Conservation (phyloP, 2,329 filamentous ascomycete species). For the Cylindrodendrum hubeiense region DNA sequence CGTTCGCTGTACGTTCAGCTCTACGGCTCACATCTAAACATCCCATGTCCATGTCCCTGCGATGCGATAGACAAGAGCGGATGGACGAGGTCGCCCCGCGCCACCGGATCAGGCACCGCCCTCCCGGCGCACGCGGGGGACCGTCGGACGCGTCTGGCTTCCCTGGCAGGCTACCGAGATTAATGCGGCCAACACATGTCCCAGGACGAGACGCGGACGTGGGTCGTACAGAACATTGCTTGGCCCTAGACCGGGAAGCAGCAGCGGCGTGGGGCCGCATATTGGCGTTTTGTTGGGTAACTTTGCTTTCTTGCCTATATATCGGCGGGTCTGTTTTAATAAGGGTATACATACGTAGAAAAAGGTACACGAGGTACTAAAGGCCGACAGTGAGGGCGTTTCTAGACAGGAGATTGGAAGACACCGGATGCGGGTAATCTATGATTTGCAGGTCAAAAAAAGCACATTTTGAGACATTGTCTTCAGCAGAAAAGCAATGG, state of each 20-base stretch:
- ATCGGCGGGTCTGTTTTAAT: not conserved
- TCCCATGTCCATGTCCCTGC: not conserved
- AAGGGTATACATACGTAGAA: not conserved
- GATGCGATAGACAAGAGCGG: not conserved
- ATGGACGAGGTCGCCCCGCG: slow-evolving; percentile 12
- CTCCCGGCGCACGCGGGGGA: slow-evolving; percentile 9
- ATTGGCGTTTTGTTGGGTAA: not conserved
- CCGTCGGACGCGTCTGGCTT: slow-evolving; percentile 7
- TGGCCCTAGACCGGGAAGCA: not conserved
- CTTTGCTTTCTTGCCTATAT: not conserved
- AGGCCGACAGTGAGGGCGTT: not conserved
- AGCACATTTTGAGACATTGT: slow-evolving; percentile 4
- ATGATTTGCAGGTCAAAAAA: slow-evolving; percentile 1
- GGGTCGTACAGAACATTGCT: not conserved
- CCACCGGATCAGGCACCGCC: slow-evolving; percentile 28
- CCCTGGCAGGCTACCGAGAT: slow-evolving; percentile 6
- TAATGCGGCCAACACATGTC: slow-evolving; percentile 10
- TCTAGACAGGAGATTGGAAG: not conserved
- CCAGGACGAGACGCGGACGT: not conserved
- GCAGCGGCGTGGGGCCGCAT: slow-evolving; percentile 2
- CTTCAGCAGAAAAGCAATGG: not conserved
- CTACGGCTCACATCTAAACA: not conserved
- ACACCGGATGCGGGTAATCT: not conserved
- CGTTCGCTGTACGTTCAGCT: not conserved
- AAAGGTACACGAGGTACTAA: not conserved